Conservation (phyloP, 805 yeast species). For the Metschnikowia aberdeeniae region DNA sequence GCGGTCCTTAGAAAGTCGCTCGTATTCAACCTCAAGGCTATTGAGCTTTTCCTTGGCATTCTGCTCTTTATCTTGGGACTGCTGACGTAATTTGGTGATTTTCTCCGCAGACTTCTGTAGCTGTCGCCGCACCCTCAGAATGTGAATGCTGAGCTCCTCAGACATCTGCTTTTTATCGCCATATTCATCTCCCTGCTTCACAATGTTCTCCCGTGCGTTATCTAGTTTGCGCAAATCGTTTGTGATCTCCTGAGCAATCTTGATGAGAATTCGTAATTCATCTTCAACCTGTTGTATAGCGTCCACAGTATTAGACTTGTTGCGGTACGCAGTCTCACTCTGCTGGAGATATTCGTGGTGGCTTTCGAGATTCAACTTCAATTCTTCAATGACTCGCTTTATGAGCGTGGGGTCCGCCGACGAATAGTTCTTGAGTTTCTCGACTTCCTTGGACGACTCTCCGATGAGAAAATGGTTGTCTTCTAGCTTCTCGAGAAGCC, state of each 20-base stretch:
- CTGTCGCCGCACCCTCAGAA: constrained; percentile 48
- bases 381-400: constrained; percentile 48
- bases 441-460: constrained; percentile 56
- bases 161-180: constrained; percentile 35
- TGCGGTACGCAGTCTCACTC: constrained; percentile 45
- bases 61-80: constrained; percentile 43
- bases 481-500: constrained; percentile 55
- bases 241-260: constrained; percentile 49
- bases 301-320: constrained; percentile 51
- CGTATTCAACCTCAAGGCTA: constrained; percentile 43
- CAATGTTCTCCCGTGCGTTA: constrained; percentile 29
- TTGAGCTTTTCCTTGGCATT: constrained; percentile 40
- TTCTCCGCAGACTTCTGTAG: constrained; percentile 47
- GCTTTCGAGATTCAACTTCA: constrained; percentile 42
- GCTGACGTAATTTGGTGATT: constrained; percentile 39
- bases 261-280: constrained; percentile 42
- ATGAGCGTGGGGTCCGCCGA: constrained; percentile 58
- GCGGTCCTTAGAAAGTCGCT: constrained; percentile 46
- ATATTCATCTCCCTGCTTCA: constrained; percentile 31
- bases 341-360: constrained; percentile 23
- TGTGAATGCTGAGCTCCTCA: constrained; percentile 40
- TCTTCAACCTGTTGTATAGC: constrained; percentile 46
- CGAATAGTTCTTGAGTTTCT: constrained; percentile 55
- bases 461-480: constrained; percentile 53
- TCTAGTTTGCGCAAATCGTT: constrained; percentile 44